phyloP scores from a whole-genome alignment of 768 basidiomycete genomes.

The Boletus reticulatus region DNA sequence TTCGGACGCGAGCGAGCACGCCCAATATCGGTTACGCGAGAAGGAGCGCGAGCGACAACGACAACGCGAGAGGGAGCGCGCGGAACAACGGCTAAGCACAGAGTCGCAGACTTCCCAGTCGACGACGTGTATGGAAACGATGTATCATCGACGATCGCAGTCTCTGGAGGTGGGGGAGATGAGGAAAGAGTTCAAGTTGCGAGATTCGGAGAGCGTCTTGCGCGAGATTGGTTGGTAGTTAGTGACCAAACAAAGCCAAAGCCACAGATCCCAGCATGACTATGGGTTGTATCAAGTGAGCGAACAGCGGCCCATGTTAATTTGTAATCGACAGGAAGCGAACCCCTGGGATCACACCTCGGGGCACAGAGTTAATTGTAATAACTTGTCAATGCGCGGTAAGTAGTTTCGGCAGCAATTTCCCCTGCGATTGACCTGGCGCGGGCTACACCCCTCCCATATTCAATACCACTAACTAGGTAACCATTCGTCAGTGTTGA shows the following conservation, averaged over 20 bases:
- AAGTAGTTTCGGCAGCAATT: constrained; percentile 25
- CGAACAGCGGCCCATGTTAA: too few relatives aligned
- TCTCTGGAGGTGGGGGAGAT: not conserved
- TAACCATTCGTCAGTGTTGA: not conserved
- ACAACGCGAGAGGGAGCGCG: not conserved
- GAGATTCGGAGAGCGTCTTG: constrained; percentile 22
- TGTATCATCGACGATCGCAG: not conserved
- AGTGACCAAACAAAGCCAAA: not conserved
- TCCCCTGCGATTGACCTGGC: constrained; percentile 31
- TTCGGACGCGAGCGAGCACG: constrained; percentile 26
- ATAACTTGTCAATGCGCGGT: constrained; percentile 20
- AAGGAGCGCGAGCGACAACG: constrained; percentile 17
- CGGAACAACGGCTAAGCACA: not conserved
- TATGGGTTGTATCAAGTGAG: too few relatives aligned
- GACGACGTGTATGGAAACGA: not conserved
- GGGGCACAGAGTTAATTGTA: constrained; percentile 5
- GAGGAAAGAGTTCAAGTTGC: constrained; percentile 10
- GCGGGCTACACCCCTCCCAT: constrained; percentile 25
- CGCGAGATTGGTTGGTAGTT: constrained; percentile 20
- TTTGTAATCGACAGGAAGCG: too few relatives aligned
- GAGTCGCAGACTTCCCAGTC: not conserved
- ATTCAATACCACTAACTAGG: constrained; percentile 25
- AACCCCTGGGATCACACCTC: too few relatives aligned
- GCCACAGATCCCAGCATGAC: not conserved
- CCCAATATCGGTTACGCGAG: constrained; percentile 19